Base-by-base conservation (phyloP, 306 rosid species). In the Casuarina equisetifolia region DNA sequence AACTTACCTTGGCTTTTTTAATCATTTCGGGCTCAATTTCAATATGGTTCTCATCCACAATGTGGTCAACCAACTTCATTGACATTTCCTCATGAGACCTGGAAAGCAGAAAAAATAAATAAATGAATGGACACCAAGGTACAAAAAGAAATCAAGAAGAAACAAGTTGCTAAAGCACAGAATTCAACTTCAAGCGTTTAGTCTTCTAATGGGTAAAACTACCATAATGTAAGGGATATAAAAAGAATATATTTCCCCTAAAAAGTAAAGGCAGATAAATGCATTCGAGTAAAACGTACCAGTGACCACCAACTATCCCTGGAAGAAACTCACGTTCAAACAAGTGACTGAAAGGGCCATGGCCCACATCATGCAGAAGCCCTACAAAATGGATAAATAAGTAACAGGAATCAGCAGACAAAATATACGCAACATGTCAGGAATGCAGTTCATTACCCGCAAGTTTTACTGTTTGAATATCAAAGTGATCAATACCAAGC, bases 11-110 rank as follows among this genome's bases (percentile, higher is more conserved):
- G 74, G 84, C 97, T 82, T 83, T 88, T 86, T 59, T 90, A 64
- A 89, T 78, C 97, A 92, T 92, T 70, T 80, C 89, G 38, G 86
- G 68, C 62, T 89, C 92, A 69, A 90, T 78, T 50, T 92, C 98
- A 83, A 94, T 90, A 73, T 81, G 73, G 85, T 94, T 97, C 75
- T 89, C 88, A 79, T 92, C 88, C 67, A 92, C 95, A 49, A 92
- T 89, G 85, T 91, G 80, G 78, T 94, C 97, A 45, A 94, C 83
- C 93, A 94, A 75, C 77, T 92, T 72, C 57, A 88, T 97, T 6
- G 98, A 94, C 98, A 94, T 94, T 72, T 82, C 85, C 74, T 94
- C 97, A 79, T 94, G 98, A 16, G 97, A 87, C 98, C 98, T 94
- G 74, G 73, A 53, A 82, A 32, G 57, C 50, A 81, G 70, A 68